phyloP scores from a whole-genome alignment of 345 rosid species.

The Iberis pinnata region DNA sequence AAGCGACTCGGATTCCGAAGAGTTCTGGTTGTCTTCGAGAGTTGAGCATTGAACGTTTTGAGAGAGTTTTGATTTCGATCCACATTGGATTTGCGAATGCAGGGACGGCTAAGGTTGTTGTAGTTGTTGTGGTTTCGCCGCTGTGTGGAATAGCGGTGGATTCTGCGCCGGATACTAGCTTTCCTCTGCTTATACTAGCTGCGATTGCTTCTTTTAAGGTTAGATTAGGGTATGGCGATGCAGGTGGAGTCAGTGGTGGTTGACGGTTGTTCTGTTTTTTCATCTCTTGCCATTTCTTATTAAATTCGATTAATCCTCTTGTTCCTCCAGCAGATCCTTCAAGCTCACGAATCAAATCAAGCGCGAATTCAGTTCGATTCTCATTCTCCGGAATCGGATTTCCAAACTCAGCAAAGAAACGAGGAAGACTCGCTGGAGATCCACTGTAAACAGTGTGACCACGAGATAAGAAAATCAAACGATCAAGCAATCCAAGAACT shows the following conservation, averaged over 20 bases:
- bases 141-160: constrained; percentile 30
- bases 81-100: constrained; percentile 77
- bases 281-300: constrained; percentile 64
- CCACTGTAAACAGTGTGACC: constrained; percentile 96
- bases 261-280: constrained; percentile 35
- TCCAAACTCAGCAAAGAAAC: constrained; percentile 73
- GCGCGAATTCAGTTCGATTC: constrained; percentile 78
- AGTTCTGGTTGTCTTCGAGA: constrained; percentile 71
- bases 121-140: constrained; percentile 1
- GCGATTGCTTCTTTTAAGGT: constrained; percentile 87
- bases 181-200: constrained; percentile 82
- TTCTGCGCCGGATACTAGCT: constrained; percentile 60
- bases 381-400: constrained; percentile 81
- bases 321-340: constrained; percentile 87
- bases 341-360: constrained; percentile 77
- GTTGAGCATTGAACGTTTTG: constrained; percentile 57
- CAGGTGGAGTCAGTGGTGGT: constrained; percentile 31
- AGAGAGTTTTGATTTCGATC: constrained; percentile 69
- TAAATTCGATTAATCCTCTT: constrained; percentile 68
- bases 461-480: constrained; percentile 69
- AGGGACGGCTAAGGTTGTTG: constrained; percentile 53
- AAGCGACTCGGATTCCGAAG: constrained; percentile 66
- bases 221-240: constrained; percentile 35
- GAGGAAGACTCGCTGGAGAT: constrained; percentile 51
- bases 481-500: constrained; percentile 61